Percentiles rank a stretch among this genome's conserved stretches.
Conservation (phyloP, 441 rosid genomes). For the Corymbia citriodora region DNA sequence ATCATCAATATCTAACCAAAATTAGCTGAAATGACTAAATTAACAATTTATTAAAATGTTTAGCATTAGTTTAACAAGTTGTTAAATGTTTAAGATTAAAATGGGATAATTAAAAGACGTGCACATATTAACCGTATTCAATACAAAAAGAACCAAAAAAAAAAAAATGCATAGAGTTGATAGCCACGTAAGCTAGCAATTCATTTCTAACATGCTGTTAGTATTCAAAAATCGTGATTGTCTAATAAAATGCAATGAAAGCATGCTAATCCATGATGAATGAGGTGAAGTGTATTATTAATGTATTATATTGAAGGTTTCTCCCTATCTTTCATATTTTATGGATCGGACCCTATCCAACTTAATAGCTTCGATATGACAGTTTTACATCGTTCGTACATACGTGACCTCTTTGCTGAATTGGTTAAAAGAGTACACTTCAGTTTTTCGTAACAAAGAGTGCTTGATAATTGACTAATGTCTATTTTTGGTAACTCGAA, state of each 20-base stretch:
- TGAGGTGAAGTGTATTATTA: not conserved
- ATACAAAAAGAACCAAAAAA: not conserved
- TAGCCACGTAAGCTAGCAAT: not conserved
- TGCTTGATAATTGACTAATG: not conserved
- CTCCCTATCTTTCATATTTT: not conserved
- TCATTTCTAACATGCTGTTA: not conserved
- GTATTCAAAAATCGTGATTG: not conserved
- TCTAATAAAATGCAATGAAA: rapidly evolving
- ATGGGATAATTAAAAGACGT: no score
- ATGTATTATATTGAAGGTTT: not conserved
- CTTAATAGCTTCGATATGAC: not conserved
- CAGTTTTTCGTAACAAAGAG: rapidly evolving
- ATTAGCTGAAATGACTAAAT: no score
- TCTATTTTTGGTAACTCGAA: not conserved
- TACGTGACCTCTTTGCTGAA: not conserved
- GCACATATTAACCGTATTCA: rapidly evolving
- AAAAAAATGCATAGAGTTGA: not conserved
- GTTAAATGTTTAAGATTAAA: no score
- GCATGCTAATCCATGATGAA: not conserved
- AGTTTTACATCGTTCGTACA: not conserved
- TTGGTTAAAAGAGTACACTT: not conserved
- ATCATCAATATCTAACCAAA: no score
- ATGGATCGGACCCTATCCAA: not conserved
- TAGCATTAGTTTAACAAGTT: no score
- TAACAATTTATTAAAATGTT: no score